Evolutionary conservation across 306 rosid species (phyloP).

Genomic region (Citrullus colocynthis): DNA sequence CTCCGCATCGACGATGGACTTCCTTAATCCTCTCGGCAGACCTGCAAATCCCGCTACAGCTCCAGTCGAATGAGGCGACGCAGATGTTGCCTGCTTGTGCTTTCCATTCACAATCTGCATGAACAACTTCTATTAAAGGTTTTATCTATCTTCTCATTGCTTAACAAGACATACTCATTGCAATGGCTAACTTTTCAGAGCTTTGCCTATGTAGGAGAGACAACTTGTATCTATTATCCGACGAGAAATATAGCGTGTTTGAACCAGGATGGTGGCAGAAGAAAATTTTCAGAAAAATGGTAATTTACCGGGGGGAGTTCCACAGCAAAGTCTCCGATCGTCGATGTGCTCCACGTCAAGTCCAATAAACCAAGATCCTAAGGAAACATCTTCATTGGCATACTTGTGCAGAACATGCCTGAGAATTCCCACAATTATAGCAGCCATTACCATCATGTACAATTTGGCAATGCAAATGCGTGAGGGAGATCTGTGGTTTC

Average conservation of each 20-base stretch:
- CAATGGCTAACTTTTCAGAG: neutral
- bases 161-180: neutral
- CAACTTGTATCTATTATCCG: neutral
- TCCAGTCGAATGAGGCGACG: slow-evolving; percentile 97
- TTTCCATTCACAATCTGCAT: slow-evolving; percentile 99
- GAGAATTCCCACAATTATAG: slow-evolving; percentile 11
- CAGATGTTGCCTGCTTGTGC: slow-evolving; percentile 99
- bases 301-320: slow-evolving; percentile 85
- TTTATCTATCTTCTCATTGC: neutral
- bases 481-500: neutral
- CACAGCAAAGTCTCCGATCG: slow-evolving; percentile 87
- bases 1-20: slow-evolving; percentile 91
- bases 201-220: neutral
- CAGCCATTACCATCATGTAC: neutral
- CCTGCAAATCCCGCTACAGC: slow-evolving; percentile 91
- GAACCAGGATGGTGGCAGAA: neutral
- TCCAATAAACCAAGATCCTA: slow-evolving; percentile 97
- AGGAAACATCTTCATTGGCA: slow-evolving; percentile 94
- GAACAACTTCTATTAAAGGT: neutral
- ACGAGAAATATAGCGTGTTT: neutral
- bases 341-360: slow-evolving; percentile 86
- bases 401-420: slow-evolving; percentile 94
- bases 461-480: neutral
- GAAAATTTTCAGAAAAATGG: neutral
- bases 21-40: slow-evolving; percentile 95